Evolutionary conservation across 1,284 basidiomycete species (phyloP).

Genomic region (Flammula alnicola): DNA sequence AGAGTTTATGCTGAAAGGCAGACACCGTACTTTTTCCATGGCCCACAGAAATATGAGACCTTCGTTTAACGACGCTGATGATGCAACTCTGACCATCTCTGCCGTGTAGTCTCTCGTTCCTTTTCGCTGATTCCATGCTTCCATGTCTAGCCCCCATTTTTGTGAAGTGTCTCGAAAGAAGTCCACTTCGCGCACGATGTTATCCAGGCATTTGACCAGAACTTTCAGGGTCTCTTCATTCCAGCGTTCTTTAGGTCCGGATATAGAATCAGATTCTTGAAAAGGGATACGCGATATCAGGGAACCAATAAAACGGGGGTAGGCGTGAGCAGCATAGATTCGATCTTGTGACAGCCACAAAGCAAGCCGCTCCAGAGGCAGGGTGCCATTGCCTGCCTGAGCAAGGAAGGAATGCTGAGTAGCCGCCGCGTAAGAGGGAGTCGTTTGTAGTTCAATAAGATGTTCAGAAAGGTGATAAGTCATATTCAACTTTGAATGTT

Average conservation of each 20-base stretch:
- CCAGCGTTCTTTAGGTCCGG: constrained; percentile 37
- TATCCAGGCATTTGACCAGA: constrained; percentile 56
- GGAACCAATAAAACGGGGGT: constrained; percentile 63
- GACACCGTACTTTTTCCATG: constrained; percentile 69
- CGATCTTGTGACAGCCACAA: constrained; percentile 71
- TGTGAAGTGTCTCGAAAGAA: constrained; percentile 63
- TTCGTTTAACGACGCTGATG: constrained; percentile 56
- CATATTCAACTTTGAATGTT: no score
- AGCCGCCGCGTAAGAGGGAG: constrained; percentile 48
- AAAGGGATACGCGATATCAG: constrained; percentile 60
- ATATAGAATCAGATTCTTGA: constrained; percentile 36
- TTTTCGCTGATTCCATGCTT: constrained; percentile 58
- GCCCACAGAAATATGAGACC: constrained; percentile 76
- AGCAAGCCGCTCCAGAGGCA: constrained; percentile 51
- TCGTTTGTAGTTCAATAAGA: constrained; percentile 41
- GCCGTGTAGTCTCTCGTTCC: constrained; percentile 71
- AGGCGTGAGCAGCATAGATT: constrained; percentile 71
- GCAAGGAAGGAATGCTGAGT: constrained; percentile 60
- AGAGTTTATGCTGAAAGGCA: not conserved
- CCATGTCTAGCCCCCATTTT: constrained; percentile 48
- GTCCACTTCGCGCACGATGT: constrained; percentile 60
- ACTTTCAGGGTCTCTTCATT: constrained; percentile 52
- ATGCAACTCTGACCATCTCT: constrained; percentile 63
- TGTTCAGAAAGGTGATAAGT: constrained; percentile 31
- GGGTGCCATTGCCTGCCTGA: constrained; percentile 53